A percentile compares a stretch with the other conserved stretches of the same genome.
Evolutionary conservation across 441 rosid species (phyloP).

Genomic region (Erodium chrysanthum): DNA sequence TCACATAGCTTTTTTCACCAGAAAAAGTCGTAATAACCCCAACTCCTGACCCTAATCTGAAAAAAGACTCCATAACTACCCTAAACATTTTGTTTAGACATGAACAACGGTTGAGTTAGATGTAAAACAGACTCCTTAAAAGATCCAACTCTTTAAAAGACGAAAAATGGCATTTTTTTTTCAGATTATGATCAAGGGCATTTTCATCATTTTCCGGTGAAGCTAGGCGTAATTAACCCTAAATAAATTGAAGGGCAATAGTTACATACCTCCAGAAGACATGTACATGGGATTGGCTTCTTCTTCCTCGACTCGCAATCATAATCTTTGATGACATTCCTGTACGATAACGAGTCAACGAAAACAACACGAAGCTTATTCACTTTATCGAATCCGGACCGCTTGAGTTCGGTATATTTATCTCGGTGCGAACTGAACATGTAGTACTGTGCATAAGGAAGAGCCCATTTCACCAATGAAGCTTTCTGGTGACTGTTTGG

Average conservation of each 20-base stretch:
- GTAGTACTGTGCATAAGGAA: slow-evolving; percentile 92
- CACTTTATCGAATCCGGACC: slow-evolving; percentile 37
- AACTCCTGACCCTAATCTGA: too few relatives aligned
- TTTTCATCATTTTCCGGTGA: too few relatives aligned
- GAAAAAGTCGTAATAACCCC: too few relatives aligned
- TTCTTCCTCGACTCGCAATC: slow-evolving; percentile 42
- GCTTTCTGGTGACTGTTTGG: slow-evolving; percentile 40
- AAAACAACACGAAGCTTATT: slow-evolving; percentile 47
- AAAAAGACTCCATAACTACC: too few relatives aligned
- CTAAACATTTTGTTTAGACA: too few relatives aligned
- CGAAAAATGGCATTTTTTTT: too few relatives aligned
- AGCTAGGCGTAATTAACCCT: too few relatives aligned
- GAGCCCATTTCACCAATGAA: slow-evolving; percentile 72
- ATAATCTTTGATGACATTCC: slow-evolving; percentile 45
- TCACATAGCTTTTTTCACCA: too few relatives aligned
- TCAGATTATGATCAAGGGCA: too few relatives aligned
- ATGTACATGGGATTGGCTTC: slow-evolving; percentile 47
- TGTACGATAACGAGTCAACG: slow-evolving; percentile 59
- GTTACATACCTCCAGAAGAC: slow-evolving; percentile 63
- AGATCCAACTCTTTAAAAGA: too few relatives aligned
- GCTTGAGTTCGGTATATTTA: slow-evolving; percentile 43
- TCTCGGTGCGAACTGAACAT: slow-evolving; percentile 46
- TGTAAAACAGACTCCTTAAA: too few relatives aligned
- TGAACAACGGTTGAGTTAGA: too few relatives aligned
- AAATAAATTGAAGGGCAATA: neutral